Base-by-base conservation (phyloP, 805 yeast genomes). In the Cyberlindnera mrakii region DNA sequence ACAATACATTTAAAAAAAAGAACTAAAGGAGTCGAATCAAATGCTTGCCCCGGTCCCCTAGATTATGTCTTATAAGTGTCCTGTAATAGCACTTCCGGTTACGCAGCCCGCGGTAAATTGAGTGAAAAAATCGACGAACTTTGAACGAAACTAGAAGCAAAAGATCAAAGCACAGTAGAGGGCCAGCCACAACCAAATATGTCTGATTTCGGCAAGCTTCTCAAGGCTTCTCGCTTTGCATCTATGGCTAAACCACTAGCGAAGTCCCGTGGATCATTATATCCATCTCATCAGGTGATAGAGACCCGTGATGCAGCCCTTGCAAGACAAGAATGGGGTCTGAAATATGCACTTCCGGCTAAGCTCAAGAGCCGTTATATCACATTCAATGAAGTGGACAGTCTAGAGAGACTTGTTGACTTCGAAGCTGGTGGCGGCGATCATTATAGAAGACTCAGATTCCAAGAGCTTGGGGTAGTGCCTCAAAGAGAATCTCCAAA, bases 271-370 rank as follows among this genome's bases (percentile, higher is more conserved):
- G 33, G 30, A 8, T 49, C 50, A 14, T 51, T 43, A 39, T 49
- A 44, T 35, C 95, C 95, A 20, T 77, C 85, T 0, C 89, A 82
- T 55, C 95, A 85, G 60, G 70, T 83, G 34, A 72, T 86, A 33
- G 82, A 75, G 60, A 80, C 93, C 0, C 79, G 85, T 40, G 76
- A 80, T 39, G 70, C 84, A 7, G 72, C 83, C 38, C 74, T 81
- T 36, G 59, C 70, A 13, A 70, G 86, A 63, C 80, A 83, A 48
- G 85, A 85, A 62, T 86, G 76, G 72, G 96, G 96, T 54, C 63
- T 86, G 46, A 86, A 86, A 58, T 68, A 80, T 36, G 68, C 84
- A 17, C 65, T 86, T 37, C 96, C 96, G 3, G 67, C 68, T 32
- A 79, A 76, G 52, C 60, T 76, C 37, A 78, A 78, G 33, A 67